phyloP scores from a whole-genome alignment of 2,329 filamentous ascomycete species.

The Sporothrix dimorphospora region DNA sequence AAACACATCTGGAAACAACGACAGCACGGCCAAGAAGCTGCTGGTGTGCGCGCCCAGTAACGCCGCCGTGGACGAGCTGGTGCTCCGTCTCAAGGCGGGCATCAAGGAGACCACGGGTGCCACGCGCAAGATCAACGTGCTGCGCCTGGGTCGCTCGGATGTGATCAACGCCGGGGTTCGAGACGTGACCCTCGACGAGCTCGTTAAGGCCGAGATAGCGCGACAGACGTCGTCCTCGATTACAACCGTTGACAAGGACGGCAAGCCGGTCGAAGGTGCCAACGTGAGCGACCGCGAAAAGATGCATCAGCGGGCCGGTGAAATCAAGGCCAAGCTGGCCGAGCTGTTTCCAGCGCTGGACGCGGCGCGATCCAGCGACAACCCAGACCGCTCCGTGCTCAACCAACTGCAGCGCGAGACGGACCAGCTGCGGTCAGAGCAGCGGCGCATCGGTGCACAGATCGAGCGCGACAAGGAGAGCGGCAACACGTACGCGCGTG shows the following conservation, averaged over 20 bases:
- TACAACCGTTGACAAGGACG: slow-evolving; percentile 21
- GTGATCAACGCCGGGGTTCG: slow-evolving; percentile 87
- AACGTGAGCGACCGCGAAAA: slow-evolving; percentile 61
- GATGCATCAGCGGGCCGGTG: slow-evolving; percentile 64
- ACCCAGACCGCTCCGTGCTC: slow-evolving; percentile 52
- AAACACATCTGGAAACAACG: slow-evolving; percentile 40
- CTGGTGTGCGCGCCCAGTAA: slow-evolving; percentile 98
- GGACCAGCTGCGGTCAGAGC: slow-evolving; percentile 66
- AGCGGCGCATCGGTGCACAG: slow-evolving; percentile 77
- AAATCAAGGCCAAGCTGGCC: slow-evolving; percentile 75
- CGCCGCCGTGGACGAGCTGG: slow-evolving; percentile 93
- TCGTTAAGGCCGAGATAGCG: slow-evolving; percentile 71
- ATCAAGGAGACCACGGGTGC: slow-evolving; percentile 77
- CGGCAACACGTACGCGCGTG: slow-evolving; percentile 78
- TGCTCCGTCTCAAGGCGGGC: slow-evolving; percentile 87
- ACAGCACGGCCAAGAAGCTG: slow-evolving; percentile 71
- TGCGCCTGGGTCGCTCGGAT: slow-evolving; percentile 88
- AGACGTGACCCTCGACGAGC: slow-evolving; percentile 90
- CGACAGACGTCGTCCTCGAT: slow-evolving; percentile 40
- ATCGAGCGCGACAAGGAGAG: slow-evolving; percentile 89
- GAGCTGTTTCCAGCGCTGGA: slow-evolving; percentile 73
- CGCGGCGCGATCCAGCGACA: slow-evolving; percentile 60
- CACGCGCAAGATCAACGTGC: slow-evolving; percentile 76
- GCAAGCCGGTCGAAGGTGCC: slow-evolving; percentile 18
- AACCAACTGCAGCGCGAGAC: slow-evolving; percentile 73